These are phyloP conservation scores for Petunia hybrid DNA, from an alignment of 305 asterid genomes.

Conservation along the genomic window DNA sequence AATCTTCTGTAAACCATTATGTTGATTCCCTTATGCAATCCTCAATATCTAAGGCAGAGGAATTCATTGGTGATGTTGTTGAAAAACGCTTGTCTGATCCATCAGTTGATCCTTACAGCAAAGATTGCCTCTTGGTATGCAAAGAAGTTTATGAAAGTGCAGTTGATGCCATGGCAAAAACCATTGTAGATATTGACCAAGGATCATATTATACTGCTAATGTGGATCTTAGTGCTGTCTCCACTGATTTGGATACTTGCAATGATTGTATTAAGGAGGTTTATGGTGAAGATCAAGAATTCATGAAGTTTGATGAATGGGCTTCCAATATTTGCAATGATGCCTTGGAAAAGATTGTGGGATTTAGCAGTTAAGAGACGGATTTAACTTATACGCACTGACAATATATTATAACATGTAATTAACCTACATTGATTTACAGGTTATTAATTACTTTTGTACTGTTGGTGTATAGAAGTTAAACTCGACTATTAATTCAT, in stretches of 20 bases:
- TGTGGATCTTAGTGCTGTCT: slow-evolving; percentile 51
- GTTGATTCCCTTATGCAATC: slow-evolving; percentile 44
- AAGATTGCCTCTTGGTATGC: slow-evolving; percentile 47
- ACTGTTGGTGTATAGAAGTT: background rate
- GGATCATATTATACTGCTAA: slow-evolving; percentile 47
- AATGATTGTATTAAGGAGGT: slow-evolving; percentile 43
- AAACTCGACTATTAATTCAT: background rate
- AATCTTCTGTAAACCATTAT: slow-evolving; percentile 6
- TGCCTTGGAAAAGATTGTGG: background rate
- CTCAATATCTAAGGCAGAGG: slow-evolving; percentile 35
- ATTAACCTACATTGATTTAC: too few species aligned
- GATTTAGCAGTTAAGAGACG: background rate
- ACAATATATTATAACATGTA: too few species aligned
- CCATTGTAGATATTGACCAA: slow-evolving; percentile 38
- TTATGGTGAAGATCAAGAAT: slow-evolving; percentile 40
- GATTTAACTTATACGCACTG: background rate
- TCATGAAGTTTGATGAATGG: slow-evolving; percentile 51
- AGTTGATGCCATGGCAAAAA: slow-evolving; percentile 46
- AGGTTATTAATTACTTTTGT: too few species aligned
- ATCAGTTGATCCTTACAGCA: background rate
- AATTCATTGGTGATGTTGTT: slow-evolving; percentile 38
- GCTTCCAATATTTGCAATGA: slow-evolving; percentile 37
- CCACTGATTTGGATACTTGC: slow-evolving; percentile 51
- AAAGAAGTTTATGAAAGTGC: slow-evolving; percentile 50
- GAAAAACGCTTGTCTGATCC: slow-evolving; percentile 41